Percentiles rank a stretch among this genome's conserved stretches.
phyloP scores from a whole-genome alignment of 1,284 basidiomycete species.

The Peniophora sp. region DNA sequence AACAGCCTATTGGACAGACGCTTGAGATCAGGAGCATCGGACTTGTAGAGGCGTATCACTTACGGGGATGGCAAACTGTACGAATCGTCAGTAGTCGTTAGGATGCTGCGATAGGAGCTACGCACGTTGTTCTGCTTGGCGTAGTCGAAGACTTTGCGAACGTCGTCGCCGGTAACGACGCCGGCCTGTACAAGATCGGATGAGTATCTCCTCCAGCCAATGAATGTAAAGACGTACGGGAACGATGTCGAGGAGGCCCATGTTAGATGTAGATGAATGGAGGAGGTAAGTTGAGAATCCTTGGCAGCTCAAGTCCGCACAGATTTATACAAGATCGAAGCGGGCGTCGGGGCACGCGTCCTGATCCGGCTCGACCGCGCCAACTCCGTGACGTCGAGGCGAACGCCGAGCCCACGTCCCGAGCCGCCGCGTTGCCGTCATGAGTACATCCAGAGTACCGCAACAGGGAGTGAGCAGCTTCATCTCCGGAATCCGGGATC shows the following conservation, averaged over 20 bases:
- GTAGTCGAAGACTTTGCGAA: conserved; percentile 84
- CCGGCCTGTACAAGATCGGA: conserved; percentile 43
- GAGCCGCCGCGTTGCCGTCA: too few relatives aligned
- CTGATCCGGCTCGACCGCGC: too few relatives aligned
- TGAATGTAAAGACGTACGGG: conserved; percentile 37
- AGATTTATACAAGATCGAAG: background rate
- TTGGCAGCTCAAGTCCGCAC: background rate
- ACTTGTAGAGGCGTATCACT: conserved; percentile 23
- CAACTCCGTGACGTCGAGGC: too few relatives aligned
- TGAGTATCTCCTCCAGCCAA: background rate
- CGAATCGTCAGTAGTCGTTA: background rate
- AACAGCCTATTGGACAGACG: conserved; percentile 43
- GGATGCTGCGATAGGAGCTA: conserved; percentile 5
- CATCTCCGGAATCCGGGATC: too few relatives aligned
- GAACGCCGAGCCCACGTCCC: too few relatives aligned
- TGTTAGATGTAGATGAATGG: conserved; percentile 15
- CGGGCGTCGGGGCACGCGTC: too few relatives aligned
- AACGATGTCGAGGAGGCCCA: conserved; percentile 68
- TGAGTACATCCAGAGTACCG: too few relatives aligned
- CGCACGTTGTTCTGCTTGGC: conserved; percentile 76
- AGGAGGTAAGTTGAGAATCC: too few relatives aligned
- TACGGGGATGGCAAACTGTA: conserved; percentile 80
- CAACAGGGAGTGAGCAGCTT: too few relatives aligned
- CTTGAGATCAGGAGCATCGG: too few relatives aligned
- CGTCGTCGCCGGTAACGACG: conserved; percentile 83